phyloP scores from a whole-genome alignment of 2,329 filamentous ascomycete species.

The Atkinsonella texensis region DNA sequence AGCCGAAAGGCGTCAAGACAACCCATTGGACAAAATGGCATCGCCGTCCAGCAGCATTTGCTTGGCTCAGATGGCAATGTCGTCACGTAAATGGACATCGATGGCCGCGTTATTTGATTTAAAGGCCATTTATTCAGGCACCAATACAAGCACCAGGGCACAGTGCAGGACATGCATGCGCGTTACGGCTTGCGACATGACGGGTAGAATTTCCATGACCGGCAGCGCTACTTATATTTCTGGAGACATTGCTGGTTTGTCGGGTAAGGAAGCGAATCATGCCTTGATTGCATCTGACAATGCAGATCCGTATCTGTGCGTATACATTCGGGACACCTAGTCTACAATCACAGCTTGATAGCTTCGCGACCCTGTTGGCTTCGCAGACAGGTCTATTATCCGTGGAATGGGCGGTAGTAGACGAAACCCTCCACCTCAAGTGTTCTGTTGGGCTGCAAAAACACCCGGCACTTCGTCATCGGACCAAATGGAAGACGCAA shows the following conservation, averaged over 20 bases:
- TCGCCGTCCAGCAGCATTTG: too few relatives aligned
- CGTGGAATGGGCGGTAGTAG: background rate
- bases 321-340: background rate
- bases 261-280: background rate
- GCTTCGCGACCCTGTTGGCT: background rate
- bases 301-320: background rate
- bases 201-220: too few relatives aligned
- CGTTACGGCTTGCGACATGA: background rate
- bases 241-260: background rate
- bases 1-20: too few relatives aligned
- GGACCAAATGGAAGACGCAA: background rate
- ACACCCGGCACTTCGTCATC: background rate
- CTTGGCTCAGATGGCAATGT: background rate
- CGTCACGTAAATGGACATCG: background rate
- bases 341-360: slow-evolving; percentile 1
- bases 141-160: background rate
- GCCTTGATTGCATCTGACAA: background rate
- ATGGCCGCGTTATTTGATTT: background rate
- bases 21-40: too few relatives aligned
- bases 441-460: background rate
- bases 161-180: background rate
- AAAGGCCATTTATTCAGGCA: background rate
- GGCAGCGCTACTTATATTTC: background rate
- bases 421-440: background rate
- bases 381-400: background rate